Evolutionary conservation across 2,329 filamentous ascomycete genomes (phyloP), one percentile per base, ranked within the genome.

Genomic region (Phialocephala subalpina): DNA sequence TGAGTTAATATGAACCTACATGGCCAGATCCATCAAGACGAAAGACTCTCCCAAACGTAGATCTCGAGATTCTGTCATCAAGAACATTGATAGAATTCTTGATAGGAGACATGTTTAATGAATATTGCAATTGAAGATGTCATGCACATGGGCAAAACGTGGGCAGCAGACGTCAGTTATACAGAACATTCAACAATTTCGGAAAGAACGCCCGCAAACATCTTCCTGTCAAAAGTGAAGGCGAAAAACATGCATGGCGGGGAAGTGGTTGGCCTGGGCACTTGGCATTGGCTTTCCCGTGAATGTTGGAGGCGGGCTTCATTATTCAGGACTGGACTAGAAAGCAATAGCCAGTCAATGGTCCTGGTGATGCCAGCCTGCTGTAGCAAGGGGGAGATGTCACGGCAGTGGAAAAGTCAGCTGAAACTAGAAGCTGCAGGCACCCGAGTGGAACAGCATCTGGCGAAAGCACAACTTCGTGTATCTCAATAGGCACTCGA

Each of bases 11-110:
- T 14, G 36, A 40, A 58, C 85, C 76, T 80, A 91, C 70, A 69
- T 92, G 90, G 59, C 89, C 90, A 52, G 84, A 88, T n/a, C 88
- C 89, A 64, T 88, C 85, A 36, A 93, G 85, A 58, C 85, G 84
- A 75, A 93, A 93, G 64, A 88, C 82, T 58, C 81, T 82, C 36
- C 89, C 89, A 60, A 72, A 77, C 5, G 77, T 78, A 0, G 82
- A 83, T 6, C 38, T 68, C 3, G 70, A 67, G 7, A 70, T 57
- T 38, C 63, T 66, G 16, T 66, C 47, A 40, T 72, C 61, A 38
- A 72, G 25, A 40, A 59, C 52, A 16, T 55, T 33, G 18, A 69
- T 22, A 22, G 33, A 36, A 8, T 66, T 64, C 18, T 49, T 59
- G 22, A 72, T 60, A 14, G 58, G 47, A 58, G 33, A 61, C 70